Evolutionary conservation across 1,139 yeast species (phyloP).

Genomic region (Taphrina confusa): DNA sequence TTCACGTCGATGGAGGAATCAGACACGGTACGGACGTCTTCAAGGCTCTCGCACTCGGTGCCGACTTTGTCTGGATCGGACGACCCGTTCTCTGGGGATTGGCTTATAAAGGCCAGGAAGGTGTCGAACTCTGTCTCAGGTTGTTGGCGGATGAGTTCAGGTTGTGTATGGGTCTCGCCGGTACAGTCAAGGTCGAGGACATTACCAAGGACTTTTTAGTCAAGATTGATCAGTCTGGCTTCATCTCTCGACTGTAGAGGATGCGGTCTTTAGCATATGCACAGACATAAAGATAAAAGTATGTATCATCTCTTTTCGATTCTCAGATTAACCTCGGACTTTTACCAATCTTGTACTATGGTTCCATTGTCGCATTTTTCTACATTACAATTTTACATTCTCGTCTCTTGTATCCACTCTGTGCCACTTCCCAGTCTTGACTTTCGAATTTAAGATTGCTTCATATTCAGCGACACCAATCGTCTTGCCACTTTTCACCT

Average conservation of each 20-base stretch:
- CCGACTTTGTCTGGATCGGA: constrained; percentile 70
- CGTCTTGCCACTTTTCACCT: neutral
- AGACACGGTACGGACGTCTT: constrained; percentile 68
- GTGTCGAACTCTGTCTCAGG: constrained; percentile 51
- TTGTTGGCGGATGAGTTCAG: constrained; percentile 45
- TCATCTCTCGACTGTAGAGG: constrained; percentile 19
- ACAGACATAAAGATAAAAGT: too few species aligned
- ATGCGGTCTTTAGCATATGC: neutral
- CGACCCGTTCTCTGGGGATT: constrained; percentile 68
- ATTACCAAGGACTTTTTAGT: constrained; percentile 38
- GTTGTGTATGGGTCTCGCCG: constrained; percentile 45
- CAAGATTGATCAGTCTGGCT: constrained; percentile 16
- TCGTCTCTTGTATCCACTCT: neutral
- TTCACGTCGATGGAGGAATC: constrained; percentile 68
- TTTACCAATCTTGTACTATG: too few species aligned
- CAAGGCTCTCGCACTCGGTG: constrained; percentile 70
- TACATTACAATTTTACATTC: too few species aligned
- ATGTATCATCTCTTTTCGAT: too few species aligned
- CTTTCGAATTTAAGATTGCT: neutral
- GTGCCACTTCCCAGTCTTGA: constrained; percentile 1
- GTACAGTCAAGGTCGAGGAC: constrained; percentile 37
- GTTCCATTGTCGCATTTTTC: too few species aligned
- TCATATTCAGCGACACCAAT: neutral
- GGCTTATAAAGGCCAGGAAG: constrained; percentile 65
- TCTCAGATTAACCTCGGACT: too few species aligned